A percentile compares a stretch with the other conserved stretches of the same genome.
phyloP scores from a whole-genome alignment of 495 filamentous ascomycete species.

The Trichoderma parareesei region DNA sequence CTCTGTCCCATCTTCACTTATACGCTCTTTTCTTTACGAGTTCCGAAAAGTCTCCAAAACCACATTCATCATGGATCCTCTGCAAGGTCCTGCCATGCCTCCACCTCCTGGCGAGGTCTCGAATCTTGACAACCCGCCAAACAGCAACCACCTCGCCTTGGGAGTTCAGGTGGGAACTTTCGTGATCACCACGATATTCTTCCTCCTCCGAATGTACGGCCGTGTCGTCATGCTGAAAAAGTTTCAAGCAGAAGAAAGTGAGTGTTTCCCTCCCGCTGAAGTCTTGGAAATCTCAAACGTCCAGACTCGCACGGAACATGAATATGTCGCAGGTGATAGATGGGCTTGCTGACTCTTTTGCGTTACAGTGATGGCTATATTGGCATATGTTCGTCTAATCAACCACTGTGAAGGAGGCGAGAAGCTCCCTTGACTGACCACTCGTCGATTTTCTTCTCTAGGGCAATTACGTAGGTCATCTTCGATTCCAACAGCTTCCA shows the following conservation, averaged over 20 bases:
- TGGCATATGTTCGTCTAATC: conserved; percentile 18
- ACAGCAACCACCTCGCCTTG: conserved; percentile 19
- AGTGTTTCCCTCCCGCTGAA: background rate
- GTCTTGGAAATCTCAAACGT: no score
- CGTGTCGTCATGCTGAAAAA: conserved; percentile 17
- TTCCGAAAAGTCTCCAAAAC: background rate
- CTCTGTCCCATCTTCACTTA: background rate
- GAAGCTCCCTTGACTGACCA: background rate
- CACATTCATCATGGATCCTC: background rate
- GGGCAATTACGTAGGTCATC: background rate
- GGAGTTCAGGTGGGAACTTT: conserved; percentile 18
- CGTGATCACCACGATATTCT: conserved; percentile 13
- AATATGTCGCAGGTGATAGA: conserved; percentile 13
- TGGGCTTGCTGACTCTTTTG: background rate
- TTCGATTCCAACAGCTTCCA: no score
- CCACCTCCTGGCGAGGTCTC: conserved; percentile 20
- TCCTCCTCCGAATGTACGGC: conserved; percentile 18
- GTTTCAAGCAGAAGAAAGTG: conserved; percentile 2
- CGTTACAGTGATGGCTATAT: conserved; percentile 17
- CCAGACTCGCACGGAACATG: background rate
- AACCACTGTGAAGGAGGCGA: background rate
- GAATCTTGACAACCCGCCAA: conserved; percentile 22
- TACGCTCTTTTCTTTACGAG: background rate
- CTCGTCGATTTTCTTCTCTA: background rate
- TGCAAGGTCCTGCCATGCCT: conserved; percentile 18